Percentiles rank a stretch among this genome's conserved stretches.
These are phyloP conservation scores for Cryptosporidium sp. DNA, from an alignment of 169 alveolate genomes.

Conservation along the genomic window DNA sequence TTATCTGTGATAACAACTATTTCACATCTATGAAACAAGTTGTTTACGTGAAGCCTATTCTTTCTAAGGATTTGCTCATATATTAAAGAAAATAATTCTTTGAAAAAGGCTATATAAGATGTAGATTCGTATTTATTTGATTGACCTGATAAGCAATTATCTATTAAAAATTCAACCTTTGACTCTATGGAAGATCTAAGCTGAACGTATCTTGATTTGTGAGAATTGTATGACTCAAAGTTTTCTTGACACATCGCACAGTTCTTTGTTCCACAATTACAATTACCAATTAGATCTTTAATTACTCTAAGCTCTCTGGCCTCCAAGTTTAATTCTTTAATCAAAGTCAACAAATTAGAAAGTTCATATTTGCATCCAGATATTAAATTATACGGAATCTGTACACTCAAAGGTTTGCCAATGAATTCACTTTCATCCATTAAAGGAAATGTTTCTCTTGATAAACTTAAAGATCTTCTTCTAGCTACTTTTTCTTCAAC, in stretches of 20 bases:
- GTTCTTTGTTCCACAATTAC: constrained; percentile 14
- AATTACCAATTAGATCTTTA: background rate
- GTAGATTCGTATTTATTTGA: background rate
- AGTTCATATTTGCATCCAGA: background rate
- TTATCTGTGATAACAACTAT: too few relatives aligned
- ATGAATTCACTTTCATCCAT: too few relatives aligned
- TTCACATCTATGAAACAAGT: background rate
- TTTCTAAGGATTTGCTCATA: background rate
- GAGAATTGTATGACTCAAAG: too few relatives aligned
- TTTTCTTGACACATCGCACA: constrained; percentile 3
- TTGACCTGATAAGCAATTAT: background rate
- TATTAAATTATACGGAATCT: background rate
- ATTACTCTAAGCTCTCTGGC: background rate
- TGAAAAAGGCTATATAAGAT: background rate
- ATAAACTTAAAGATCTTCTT: background rate
- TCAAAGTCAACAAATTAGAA: background rate
- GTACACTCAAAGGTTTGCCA: background rate
- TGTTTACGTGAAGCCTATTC: background rate
- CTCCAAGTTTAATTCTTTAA: background rate
- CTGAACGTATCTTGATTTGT: too few relatives aligned
- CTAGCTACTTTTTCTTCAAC: background rate
- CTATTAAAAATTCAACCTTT: background rate
- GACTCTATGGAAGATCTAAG: background rate
- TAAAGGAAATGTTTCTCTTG: background rate
- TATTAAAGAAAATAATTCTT: background rate